Percentiles rank a stretch among this genome's conserved stretches.
Conservation (phyloP, 306 rosid genomes). For the Lablab purpureus region DNA sequence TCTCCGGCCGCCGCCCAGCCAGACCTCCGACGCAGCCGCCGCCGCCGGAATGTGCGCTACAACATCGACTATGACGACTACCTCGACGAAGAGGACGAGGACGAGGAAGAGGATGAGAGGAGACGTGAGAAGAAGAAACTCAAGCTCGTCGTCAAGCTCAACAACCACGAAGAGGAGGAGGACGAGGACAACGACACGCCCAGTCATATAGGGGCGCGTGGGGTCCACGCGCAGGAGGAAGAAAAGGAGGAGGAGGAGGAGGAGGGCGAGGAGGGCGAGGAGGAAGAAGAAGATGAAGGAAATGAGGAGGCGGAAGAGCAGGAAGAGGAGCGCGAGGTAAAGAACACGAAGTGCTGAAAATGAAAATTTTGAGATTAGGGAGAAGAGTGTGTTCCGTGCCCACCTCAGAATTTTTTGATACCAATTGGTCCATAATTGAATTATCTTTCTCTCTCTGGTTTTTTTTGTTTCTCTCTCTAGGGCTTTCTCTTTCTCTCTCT, state of each 20-base stretch:
- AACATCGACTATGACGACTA: conserved; percentile 88
- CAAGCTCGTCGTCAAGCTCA: conserved; percentile 85
- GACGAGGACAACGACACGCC: conserved; percentile 53
- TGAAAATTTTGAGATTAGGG: background rate
- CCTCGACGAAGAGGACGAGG: conserved; percentile 74
- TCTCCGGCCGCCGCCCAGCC: conserved; percentile 55
- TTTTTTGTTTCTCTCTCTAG: conserved; percentile 55
- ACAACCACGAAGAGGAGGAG: conserved; percentile 64
- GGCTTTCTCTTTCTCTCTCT: conserved; percentile 55
- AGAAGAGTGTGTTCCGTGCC: conserved; percentile 39
- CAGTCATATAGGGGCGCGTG: conserved; percentile 52
- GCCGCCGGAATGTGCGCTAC: conserved; percentile 88
- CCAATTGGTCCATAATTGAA: conserved; percentile 69
- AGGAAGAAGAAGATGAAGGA: conserved; percentile 44
- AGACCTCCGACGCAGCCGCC: conserved; percentile 84
- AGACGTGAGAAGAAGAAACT: conserved; percentile 85
- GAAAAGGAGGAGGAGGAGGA: conserved; percentile 50
- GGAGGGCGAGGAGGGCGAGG: conserved; percentile 32
- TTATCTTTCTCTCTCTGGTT: conserved; percentile 47
- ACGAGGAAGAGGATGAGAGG: conserved; percentile 80
- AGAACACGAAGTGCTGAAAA: background rate
- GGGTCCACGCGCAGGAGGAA: conserved; percentile 47
- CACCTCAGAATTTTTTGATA: conserved; percentile 61
- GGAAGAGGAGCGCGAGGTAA: conserved; percentile 70
- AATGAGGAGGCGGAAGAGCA: conserved; percentile 46